Evolutionary conservation across 179 eudicot species (phyloP).

Genomic region (Corrigiola litoralis): DNA sequence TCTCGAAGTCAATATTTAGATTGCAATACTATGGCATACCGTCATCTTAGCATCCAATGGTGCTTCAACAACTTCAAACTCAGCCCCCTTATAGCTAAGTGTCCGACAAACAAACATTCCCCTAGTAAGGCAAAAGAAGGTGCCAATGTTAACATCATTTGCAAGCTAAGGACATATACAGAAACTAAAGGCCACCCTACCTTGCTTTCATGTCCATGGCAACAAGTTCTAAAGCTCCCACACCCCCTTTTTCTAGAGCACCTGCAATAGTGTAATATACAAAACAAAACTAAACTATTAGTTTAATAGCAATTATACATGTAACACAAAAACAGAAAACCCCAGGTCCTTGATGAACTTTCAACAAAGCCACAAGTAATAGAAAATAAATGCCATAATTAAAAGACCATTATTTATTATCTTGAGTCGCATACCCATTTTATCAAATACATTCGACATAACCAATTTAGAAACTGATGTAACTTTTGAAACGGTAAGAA

Average conservation of each 20-base stretch:
- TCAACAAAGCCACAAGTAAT: no score
- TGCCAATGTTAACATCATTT: constrained; percentile 5
- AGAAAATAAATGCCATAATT: no score
- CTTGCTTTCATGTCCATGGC: constrained; percentile 99
- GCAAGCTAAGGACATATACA: neutral
- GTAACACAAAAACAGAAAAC: neutral
- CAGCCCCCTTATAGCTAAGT: constrained; percentile 92
- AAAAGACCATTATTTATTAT: no score
- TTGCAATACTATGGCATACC: constrained; percentile 38
- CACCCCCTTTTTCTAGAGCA: constrained; percentile 95
- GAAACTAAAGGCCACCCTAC: constrained; percentile 28
- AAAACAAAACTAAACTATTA: constrained; percentile 1
- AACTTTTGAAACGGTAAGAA: no score
- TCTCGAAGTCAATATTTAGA: neutral
- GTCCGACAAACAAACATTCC: constrained; percentile 99
- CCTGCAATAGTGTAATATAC: constrained; percentile 37
- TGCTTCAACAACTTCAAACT: constrained; percentile 92
- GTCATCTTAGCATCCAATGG: constrained; percentile 74
- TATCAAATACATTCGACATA: no score
- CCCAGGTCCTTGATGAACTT: no score
- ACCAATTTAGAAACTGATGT: no score
- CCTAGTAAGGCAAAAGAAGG: constrained; percentile 33
- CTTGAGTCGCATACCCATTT: no score
- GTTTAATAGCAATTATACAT: neutral
- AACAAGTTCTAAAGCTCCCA: constrained; percentile 99